A percentile compares a stretch with the other conserved stretches of the same genome.
Conservation (phyloP, 1,284 basidiomycete genomes). For the Boletellus deceptivus region DNA sequence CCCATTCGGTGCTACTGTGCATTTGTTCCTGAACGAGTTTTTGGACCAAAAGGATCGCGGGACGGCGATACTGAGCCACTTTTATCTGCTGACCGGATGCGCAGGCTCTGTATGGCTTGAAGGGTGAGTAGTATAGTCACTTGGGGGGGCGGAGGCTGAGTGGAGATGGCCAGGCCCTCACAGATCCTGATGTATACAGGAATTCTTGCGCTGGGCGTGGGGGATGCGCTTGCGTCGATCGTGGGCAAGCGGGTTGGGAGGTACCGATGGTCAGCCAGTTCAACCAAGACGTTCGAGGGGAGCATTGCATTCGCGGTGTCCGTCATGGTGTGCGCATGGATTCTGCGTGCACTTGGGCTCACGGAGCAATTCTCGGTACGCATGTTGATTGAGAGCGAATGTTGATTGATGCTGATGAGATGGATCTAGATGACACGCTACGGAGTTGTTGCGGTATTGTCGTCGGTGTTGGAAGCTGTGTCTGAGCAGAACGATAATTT, state of each 20-base stretch:
- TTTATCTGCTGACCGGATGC: slow-evolving; percentile 95
- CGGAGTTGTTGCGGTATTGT: slow-evolving; percentile 55
- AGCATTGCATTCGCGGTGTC: slow-evolving; percentile 79
- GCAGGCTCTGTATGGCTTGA: slow-evolving; percentile 95
- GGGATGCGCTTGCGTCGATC: slow-evolving; percentile 93
- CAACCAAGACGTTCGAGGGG: slow-evolving; percentile 90
- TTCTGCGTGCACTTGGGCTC: slow-evolving; percentile 68
- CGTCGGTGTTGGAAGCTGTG: slow-evolving; percentile 80
- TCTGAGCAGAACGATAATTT: slow-evolving; percentile 95
- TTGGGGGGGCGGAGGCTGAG: slow-evolving; percentile 6
- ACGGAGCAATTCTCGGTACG: slow-evolving; percentile 75
- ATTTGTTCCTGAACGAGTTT: slow-evolving; percentile 98
- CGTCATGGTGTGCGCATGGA: slow-evolving; percentile 66
- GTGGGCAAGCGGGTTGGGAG: slow-evolving; percentile 83
- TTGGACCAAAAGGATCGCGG: slow-evolving; percentile 94
- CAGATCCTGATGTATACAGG: slow-evolving; percentile 84
- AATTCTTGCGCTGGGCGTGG: slow-evolving; percentile 86
- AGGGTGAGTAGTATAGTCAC: slow-evolving; percentile 53
- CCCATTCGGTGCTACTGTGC: slow-evolving; percentile 91
- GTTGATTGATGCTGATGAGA: slow-evolving; percentile 13
- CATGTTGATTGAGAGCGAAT: slow-evolving; percentile 15
- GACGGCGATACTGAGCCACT: slow-evolving; percentile 95
- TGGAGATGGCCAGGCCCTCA: slow-evolving; percentile 50
- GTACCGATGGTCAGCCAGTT: slow-evolving; percentile 79
- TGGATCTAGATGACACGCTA: slow-evolving; percentile 52